These are phyloP conservation scores for Podila epicladia DNA, from an alignment of 192 early-diverging fungal species.

Conservation along the genomic window DNA sequence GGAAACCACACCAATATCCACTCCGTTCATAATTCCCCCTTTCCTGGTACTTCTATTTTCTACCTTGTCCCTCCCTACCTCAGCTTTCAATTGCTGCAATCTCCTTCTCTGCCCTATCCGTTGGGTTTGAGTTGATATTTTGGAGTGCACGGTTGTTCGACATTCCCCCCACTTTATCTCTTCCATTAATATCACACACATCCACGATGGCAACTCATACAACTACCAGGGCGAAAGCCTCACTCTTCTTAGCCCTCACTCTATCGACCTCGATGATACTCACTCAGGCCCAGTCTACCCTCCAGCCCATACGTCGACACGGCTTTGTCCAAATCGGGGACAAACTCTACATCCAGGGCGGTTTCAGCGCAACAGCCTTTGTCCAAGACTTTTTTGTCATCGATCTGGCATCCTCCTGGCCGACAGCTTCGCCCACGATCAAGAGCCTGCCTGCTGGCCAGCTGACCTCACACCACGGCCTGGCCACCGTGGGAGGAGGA, in stretches of 20 bases:
- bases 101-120: background rate
- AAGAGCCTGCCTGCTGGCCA: conserved; percentile 3
- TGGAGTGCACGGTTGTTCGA: background rate
- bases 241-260: background rate
- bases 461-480: conserved; percentile 9
- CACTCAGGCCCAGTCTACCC: background rate
- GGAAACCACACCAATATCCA: no score
- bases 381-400: conserved; percentile 7
- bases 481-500: conserved; percentile 2
- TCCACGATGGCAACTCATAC: background rate
- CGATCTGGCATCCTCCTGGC: conserved; percentile 22
- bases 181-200: background rate
- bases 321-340: conserved; percentile 8
- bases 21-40: no score
- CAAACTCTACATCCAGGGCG: conserved; percentile 36
- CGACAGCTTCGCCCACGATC: conserved; percentile 2
- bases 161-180: background rate
- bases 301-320: conserved; percentile 8
- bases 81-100: background rate
- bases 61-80: background rate
- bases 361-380: background rate
- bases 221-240: background rate
- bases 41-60: no score
- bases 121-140: background rate
- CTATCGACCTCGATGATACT: no score